Percentiles rank a stretch among this genome's conserved stretches.
Conservation (phyloP, 495 filamentous ascomycete genomes). For the Oidiodendron maius region DNA sequence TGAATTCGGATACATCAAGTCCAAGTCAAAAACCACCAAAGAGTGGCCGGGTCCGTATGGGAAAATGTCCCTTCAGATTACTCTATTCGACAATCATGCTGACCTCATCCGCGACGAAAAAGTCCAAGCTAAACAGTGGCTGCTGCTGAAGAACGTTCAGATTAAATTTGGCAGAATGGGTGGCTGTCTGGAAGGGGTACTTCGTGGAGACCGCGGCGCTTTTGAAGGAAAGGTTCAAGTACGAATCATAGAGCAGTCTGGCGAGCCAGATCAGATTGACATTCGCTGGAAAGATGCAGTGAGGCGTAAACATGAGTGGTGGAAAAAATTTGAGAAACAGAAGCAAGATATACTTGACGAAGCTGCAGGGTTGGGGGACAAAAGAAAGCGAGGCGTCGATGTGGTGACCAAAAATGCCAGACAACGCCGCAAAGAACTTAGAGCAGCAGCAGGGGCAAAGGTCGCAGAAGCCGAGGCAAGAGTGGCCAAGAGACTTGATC, state of each 20-base stretch:
- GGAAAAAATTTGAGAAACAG: conserved; percentile 45
- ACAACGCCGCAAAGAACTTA: conserved; percentile 17
- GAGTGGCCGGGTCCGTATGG: conserved; percentile 79
- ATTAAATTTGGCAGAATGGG: conserved; percentile 50
- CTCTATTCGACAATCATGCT: conserved; percentile 66
- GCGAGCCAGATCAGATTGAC: conserved; percentile 29
- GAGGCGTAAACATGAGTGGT: conserved; percentile 56
- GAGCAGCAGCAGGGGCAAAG: conserved; percentile 22
- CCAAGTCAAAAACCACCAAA: conserved; percentile 14
- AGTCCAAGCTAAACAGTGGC: conserved; percentile 52
- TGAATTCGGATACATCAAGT: conserved; percentile 35
- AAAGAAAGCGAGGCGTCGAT: conserved; percentile 22
- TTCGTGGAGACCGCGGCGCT: conserved; percentile 54
- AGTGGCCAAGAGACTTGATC: conserved; percentile 20
- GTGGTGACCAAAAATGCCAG: conserved; percentile 25
- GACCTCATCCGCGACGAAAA: conserved; percentile 43
- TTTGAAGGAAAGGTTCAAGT: conserved; percentile 50
- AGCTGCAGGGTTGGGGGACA: neutral
- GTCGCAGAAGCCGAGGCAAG: conserved; percentile 25
- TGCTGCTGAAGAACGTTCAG: conserved; percentile 66
- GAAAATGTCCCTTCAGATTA: conserved; percentile 64
- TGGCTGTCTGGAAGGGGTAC: conserved; percentile 60
- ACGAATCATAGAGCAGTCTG: conserved; percentile 30
- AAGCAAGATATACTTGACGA: conserved; percentile 22
- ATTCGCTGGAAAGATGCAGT: conserved; percentile 55